A percentile compares a stretch with the other conserved stretches of the same genome.
Evolutionary conservation across 1,284 basidiomycete genomes (phyloP).

Genomic region (Leccinum subrobustum): DNA sequence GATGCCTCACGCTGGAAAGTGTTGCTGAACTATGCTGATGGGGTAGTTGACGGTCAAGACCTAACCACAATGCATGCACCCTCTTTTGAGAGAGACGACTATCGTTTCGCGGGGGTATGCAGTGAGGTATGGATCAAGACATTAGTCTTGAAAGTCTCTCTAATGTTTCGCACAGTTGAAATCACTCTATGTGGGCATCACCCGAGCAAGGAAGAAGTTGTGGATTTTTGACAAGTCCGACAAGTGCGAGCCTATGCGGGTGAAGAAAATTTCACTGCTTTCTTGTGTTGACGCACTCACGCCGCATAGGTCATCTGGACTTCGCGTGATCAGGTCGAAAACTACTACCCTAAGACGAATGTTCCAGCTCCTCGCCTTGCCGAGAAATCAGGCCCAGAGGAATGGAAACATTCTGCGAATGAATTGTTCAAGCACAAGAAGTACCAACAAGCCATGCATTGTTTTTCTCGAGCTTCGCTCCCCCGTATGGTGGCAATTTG

Average conservation of each 20-base stretch:
- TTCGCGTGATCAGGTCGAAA: slow-evolving; percentile 41
- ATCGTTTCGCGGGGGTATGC: too few species aligned
- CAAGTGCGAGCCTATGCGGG: slow-evolving; percentile 57
- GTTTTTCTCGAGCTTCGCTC: slow-evolving; percentile 54
- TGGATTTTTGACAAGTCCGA: slow-evolving; percentile 66
- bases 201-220: slow-evolving; percentile 62
- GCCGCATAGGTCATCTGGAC: slow-evolving; percentile 50
- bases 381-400: slow-evolving; percentile 43
- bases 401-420: slow-evolving; percentile 56
- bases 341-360: slow-evolving; percentile 36
- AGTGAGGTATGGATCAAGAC: too few species aligned
- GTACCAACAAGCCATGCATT: slow-evolving; percentile 60
- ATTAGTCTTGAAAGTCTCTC: too few species aligned
- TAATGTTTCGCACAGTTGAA: too few species aligned
- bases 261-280: slow-evolving; percentile 27
- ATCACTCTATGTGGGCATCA: slow-evolving; percentile 39
- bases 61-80: too few species aligned
- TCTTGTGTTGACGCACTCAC: not conserved
- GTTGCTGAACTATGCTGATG: too few species aligned
- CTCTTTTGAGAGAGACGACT: too few species aligned
- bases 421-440: slow-evolving; percentile 53
- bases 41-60: too few species aligned
- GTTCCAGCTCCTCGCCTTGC: slow-evolving; percentile 52
- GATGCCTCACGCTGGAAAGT: too few species aligned
- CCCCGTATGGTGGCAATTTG: slow-evolving; percentile 46